Conservation (phyloP, 2,329 filamentous ascomycete species). For the Verticillium tricorpus region DNA sequence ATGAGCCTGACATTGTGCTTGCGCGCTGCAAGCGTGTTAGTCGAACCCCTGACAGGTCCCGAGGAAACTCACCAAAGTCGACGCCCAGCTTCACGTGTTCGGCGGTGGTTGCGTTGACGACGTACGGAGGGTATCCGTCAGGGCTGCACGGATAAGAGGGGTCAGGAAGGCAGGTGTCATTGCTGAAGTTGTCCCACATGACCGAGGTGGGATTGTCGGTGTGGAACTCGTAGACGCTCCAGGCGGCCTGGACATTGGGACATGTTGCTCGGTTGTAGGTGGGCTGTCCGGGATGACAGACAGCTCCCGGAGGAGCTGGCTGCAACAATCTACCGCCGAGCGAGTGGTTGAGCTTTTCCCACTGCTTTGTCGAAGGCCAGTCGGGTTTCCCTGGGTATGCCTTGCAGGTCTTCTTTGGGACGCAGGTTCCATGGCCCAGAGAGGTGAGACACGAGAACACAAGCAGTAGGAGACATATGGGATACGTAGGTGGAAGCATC, state of each 20-base stretch:
- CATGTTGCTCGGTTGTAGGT: constrained; percentile 28
- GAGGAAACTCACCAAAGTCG: constrained; percentile 33
- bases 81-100: constrained; percentile 29
- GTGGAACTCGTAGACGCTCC: constrained; percentile 25
- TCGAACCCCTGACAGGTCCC: not conserved
- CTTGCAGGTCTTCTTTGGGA: constrained; percentile 31
- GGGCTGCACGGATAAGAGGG: constrained; percentile 25
- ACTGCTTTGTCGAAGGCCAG: constrained; percentile 44
- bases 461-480: not conserved
- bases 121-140: constrained; percentile 29
- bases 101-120: constrained; percentile 27
- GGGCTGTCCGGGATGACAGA: constrained; percentile 35
- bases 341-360: constrained; percentile 41
- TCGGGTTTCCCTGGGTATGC: constrained; percentile 36
- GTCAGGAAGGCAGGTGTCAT: constrained; percentile 46
- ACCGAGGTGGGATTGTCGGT: constrained; percentile 25
- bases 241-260: constrained; percentile 6
- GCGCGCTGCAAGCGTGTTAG: constrained; percentile 17
- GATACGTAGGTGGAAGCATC: not conserved
- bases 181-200: constrained; percentile 38
- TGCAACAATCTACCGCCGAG: constrained; percentile 36
- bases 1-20: constrained; percentile 36
- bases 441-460: not conserved
- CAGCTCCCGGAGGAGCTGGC: constrained; percentile 37
- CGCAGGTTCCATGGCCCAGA: not conserved